Percentiles rank a stretch among this genome's conserved stretches.
Conservation (phyloP, 129 eudicot species). For the Erigeron canadensis region DNA sequence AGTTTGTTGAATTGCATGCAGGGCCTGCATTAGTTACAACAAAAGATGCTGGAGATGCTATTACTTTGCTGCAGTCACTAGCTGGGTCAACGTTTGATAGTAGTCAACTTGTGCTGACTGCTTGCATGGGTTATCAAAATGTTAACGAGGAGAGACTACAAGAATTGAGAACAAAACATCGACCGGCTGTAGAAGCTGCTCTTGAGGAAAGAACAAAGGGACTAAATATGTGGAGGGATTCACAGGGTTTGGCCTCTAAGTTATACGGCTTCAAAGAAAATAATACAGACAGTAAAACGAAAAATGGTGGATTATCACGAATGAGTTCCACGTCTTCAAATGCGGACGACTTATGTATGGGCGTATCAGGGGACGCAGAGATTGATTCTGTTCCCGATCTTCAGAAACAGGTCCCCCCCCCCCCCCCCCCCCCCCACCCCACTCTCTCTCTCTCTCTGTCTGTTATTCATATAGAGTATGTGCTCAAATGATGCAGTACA, state of each 20-base stretch:
- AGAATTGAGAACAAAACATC: constrained; percentile 76
- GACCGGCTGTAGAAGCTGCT: constrained; percentile 75
- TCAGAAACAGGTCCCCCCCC: constrained; percentile 99
- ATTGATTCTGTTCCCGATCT: constrained; percentile 70
- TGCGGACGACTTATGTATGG: constrained; percentile 43
- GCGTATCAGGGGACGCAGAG: constrained; percentile 48
- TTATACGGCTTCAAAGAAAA: constrained; percentile 63
- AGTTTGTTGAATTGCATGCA: constrained; percentile 40
- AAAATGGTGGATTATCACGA: constrained; percentile 47
- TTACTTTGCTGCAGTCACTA: constrained; percentile 87
- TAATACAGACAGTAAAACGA: constrained; percentile 38
- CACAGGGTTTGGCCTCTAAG: constrained; percentile 77
- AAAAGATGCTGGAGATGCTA: constrained; percentile 98
- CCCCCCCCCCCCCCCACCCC: too few species aligned
- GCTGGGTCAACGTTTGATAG: constrained; percentile 98
- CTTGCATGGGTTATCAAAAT: constrained; percentile 96
- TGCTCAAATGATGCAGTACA: neutral
- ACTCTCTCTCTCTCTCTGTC: neutral
- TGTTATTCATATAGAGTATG: neutral
- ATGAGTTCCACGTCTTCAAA: constrained; percentile 46
- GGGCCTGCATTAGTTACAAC: constrained; percentile 99
- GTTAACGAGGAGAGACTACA: constrained; percentile 68
- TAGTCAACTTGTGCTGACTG: constrained; percentile 95
- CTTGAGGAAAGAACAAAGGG: constrained; percentile 79
- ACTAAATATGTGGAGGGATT: constrained; percentile 58